Conservation (phyloP, 768 basidiomycete genomes). For the Fibroporia radiculosa region DNA sequence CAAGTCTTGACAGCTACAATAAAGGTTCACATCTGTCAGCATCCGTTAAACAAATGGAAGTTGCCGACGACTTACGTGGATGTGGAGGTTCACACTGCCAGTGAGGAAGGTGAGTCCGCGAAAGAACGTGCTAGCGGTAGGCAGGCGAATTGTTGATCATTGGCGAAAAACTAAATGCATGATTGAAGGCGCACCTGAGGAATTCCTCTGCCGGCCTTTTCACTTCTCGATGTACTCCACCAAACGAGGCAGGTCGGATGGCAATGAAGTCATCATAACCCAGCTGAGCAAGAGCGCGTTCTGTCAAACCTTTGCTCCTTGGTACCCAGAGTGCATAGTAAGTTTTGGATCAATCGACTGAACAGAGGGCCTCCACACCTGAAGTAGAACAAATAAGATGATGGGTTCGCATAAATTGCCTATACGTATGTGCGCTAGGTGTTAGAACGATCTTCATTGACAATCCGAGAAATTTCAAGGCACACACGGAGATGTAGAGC, state of each 20-base stretch:
- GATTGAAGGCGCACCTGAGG: too few relatives aligned
- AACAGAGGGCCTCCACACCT: slow-evolving; percentile 25
- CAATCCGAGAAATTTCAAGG: too few relatives aligned
- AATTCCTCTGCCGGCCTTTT: background rate
- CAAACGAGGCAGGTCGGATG: slow-evolving; percentile 53
- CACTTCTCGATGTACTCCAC: background rate
- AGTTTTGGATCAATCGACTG: background rate
- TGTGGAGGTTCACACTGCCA: too few relatives aligned
- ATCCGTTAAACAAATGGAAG: too few relatives aligned
- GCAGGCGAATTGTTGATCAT: too few relatives aligned
- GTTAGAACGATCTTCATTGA: background rate
- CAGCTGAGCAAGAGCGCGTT: slow-evolving; percentile 53
- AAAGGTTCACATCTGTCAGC: too few relatives aligned
- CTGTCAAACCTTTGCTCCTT: slow-evolving; percentile 73
- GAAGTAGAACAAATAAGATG: slow-evolving; percentile 44
- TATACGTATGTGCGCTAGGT: slow-evolving; percentile 27
- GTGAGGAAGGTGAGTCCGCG: too few relatives aligned
- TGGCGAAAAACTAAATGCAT: too few relatives aligned
- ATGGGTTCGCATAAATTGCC: slow-evolving; percentile 47
- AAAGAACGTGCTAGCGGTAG: too few relatives aligned
- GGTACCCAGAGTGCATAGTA: too few relatives aligned
- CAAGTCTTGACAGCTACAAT: too few relatives aligned
- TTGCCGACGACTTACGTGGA: too few relatives aligned
- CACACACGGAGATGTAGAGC: slow-evolving; percentile 58
- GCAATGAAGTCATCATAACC: slow-evolving; percentile 68